A percentile compares a stretch with the other conserved stretches of the same genome.
Conservation (phyloP, 495 filamentous ascomycete genomes). For the Podospora pseudocomata region DNA sequence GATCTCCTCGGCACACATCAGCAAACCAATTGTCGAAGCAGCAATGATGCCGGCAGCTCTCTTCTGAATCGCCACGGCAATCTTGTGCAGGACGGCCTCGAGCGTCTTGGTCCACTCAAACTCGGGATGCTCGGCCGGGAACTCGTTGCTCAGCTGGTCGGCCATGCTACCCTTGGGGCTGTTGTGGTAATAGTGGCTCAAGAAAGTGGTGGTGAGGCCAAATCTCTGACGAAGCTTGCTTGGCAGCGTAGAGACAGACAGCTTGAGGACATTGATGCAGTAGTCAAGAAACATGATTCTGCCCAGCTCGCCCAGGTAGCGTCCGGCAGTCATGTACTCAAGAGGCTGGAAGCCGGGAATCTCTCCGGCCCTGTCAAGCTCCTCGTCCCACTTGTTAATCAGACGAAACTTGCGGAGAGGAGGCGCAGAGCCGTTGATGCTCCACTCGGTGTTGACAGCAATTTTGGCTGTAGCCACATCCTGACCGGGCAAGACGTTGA, state of each 20-base stretch:
- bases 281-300: conserved; percentile 68
- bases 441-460: conserved; percentile 84
- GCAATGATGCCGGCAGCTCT: conserved; percentile 70
- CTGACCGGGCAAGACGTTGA: conserved; percentile 59
- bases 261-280: conserved; percentile 45
- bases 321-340: conserved; percentile 82
- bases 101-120: conserved; percentile 59
- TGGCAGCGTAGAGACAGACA: conserved; percentile 47
- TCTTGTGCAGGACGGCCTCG: conserved; percentile 54
- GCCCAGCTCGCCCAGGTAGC: conserved; percentile 81
- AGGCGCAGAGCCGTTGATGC: conserved; percentile 67
- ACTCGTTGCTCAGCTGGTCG: conserved; percentile 49
- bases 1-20: conserved; percentile 65
- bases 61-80: conserved; percentile 61
- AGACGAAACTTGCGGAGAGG: conserved; percentile 62
- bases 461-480: conserved; percentile 54
- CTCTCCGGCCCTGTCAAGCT: conserved; percentile 62
- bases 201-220: conserved; percentile 66
- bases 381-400: conserved; percentile 66
- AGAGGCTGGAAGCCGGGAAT: conserved; percentile 79
- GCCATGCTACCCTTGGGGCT: conserved; percentile 47
- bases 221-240: conserved; percentile 58
- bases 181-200: conserved; percentile 60
- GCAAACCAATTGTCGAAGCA: conserved; percentile 64
- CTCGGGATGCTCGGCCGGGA: conserved; percentile 46